These are phyloP conservation scores for Aureobasidium sp. DNA, from an alignment of 2,329 filamentous ascomycete species.

Conservation along the genomic window DNA sequence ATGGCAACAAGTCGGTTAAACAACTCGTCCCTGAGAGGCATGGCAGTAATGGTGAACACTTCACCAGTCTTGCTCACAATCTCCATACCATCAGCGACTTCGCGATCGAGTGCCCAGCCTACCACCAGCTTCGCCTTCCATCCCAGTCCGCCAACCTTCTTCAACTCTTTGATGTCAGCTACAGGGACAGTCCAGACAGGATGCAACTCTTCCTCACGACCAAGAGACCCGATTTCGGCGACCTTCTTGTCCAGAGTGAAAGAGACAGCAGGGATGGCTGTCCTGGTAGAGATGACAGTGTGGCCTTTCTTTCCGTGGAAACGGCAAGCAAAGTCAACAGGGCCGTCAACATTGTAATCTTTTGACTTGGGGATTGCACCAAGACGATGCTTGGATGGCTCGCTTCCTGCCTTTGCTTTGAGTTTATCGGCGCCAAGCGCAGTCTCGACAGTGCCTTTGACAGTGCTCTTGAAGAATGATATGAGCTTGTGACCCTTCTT, in stretches of 20 bases:
- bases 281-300: slow-evolving; percentile 59
- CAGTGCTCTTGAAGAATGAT: slow-evolving; percentile 58
- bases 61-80: slow-evolving; percentile 52
- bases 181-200: slow-evolving; percentile 64
- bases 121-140: slow-evolving; percentile 82
- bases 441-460: slow-evolving; percentile 65
- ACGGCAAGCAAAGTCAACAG: slow-evolving; percentile 67
- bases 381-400: slow-evolving; percentile 60
- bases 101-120: slow-evolving; percentile 65
- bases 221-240: slow-evolving; percentile 30
- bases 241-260: slow-evolving; percentile 50
- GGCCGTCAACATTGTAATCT: slow-evolving; percentile 47
- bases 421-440: slow-evolving; percentile 63
- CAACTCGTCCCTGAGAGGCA: slow-evolving; percentile 64
- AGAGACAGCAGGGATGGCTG: slow-evolving; percentile 59
- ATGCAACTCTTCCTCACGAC: slow-evolving; percentile 42
- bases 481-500: slow-evolving; percentile 47
- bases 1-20: slow-evolving; percentile 74
- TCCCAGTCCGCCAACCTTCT: slow-evolving; percentile 71
- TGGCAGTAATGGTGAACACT: slow-evolving; percentile 58
- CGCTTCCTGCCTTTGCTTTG: slow-evolving; percentile 55
- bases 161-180: slow-evolving; percentile 62
- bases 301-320: slow-evolving; percentile 64
- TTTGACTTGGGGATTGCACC: slow-evolving; percentile 54
- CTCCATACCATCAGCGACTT: slow-evolving; percentile 68